phyloP scores from a whole-genome alignment of 352 stramenopile genomes.

The Albugo laibachii region DNA sequence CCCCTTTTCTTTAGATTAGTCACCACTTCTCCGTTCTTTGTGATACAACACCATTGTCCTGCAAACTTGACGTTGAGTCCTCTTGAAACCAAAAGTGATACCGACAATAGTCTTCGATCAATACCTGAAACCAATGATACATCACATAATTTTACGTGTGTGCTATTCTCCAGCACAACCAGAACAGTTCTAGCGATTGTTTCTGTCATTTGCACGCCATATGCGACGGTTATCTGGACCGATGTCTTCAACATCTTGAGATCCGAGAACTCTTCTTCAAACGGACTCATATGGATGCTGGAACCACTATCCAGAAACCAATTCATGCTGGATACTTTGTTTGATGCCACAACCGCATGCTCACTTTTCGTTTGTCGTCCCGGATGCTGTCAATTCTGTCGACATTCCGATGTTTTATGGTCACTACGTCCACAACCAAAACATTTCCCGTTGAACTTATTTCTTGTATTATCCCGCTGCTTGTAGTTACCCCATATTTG shows the following conservation, averaged over 20 bases:
- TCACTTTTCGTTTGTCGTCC: neutral
- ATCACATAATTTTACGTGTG: constrained; percentile 6
- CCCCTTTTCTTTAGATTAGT: no score
- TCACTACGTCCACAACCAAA: neutral
- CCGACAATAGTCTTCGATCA: constrained; percentile 8
- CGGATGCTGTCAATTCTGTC: neutral
- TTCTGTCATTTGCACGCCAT: constrained; percentile 4
- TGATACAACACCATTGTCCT: no score
- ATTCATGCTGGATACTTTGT: neutral
- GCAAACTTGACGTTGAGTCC: no score
- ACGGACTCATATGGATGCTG: constrained; percentile 10
- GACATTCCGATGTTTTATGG: neutral
- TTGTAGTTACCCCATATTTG: no score
- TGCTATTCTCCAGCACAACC: neutral
- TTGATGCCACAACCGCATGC: neutral
- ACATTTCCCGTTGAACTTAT: neutral
- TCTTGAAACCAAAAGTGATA: neutral
- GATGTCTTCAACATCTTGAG: neutral
- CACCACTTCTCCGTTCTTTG: no score
- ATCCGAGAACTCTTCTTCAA: no score
- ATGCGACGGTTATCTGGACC: constrained; percentile 6
- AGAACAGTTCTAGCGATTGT: constrained; percentile 3
- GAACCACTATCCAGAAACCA: constrained; percentile 10
- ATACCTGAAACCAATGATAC: constrained; percentile 8
- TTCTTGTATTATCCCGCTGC: no score